Base-by-base conservation (phyloP, 768 basidiomycete species). In the Grammothele lineata region DNA sequence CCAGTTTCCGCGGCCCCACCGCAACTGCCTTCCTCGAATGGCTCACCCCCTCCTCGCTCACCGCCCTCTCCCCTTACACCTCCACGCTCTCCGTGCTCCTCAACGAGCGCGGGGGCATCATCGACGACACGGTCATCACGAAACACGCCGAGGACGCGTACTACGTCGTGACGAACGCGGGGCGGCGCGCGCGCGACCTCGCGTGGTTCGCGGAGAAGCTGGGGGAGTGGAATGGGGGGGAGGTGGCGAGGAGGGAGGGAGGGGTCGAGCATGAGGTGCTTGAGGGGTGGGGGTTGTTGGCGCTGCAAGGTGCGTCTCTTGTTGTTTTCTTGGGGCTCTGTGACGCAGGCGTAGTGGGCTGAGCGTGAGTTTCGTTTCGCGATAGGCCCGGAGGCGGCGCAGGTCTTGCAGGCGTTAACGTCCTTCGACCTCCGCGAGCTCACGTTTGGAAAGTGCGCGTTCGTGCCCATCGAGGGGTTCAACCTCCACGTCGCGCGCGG, bases 81-180 rank as follows among this genome's bases (percentile, higher is more conserved):
- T 92, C 92, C 0, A 92, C 92, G 0, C 80, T 99, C 12, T 92
- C 90, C 0, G 88, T 96, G 5, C 70, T 97, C 3, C 74, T 98
- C 41, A 97, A 96, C 65, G 82, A 88, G 43, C 61, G 73, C 1
- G 95, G 96, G 2, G 96, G 96, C 7, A 97, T 98, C 56, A 88
- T 99, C 45, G 95, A 99, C 67, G 96, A 99, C 63, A 87, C 87
- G 17, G 80, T 98, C 62, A 81, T 97, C 62, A 90, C 88, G 18
- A 92, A 90, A 58, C 91, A 94, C 62, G 76, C 83, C 0, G 60
- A 76, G 5, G 76, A 84, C 57, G 81, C 85, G 0, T 98, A 81
- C 69, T 99, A 97, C 62, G 87, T 97, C 45, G 95, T 99, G 21
- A 99, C 96, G 0, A 98, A 98, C 61, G 95, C 95, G 0, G 93